Base-by-base conservation (phyloP, 768 basidiomycete species). In the Porpolomopsis calyptriformis region DNA sequence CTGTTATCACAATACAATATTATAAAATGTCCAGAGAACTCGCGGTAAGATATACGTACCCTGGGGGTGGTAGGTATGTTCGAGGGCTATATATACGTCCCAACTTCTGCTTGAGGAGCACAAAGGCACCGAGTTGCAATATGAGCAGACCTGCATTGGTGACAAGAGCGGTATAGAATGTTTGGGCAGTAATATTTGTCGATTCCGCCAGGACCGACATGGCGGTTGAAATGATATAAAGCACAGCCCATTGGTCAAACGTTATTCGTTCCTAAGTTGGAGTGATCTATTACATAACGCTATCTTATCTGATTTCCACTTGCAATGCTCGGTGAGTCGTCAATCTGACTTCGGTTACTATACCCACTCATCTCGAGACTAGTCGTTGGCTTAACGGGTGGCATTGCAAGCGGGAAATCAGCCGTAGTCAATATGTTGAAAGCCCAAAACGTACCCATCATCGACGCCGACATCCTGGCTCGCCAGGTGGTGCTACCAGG, bases 351-450 rank as follows among this genome's bases (percentile, higher is more conserved):
- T 14, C 7, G 14, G 29, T 31, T 31, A 14, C 29, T 7, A 31
- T 31, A 39, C 16, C 4, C 16, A 39, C 11, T 6, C 20, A 12
- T 35, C 7, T 25, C 2, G 9, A 37, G 14, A 25, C n/a, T 18
- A 94, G 93, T 98, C 48, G 76, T 96, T 50, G 94, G 96, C 33
- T 76, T 99, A 18, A 97, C 94, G 23, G 96, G 96, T 6, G 90
- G 93, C 2, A 97, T 99, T 48, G 89, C 92, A 18, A 92, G 91
- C 5, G 92, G 94, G 44, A 99, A 99, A 67, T 96, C 93, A 0
- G 86, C 91, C 10, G 96, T 92, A 9, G 88, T 92, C 0, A 63
- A 66, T 5, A 69, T 92, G 34, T 70, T 98, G 27, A 72, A 73
- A 43, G 66, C 71, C 0, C 80, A 80, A 53, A 49, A 65, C 24